Evolutionary conservation across 78 protist genomes (phyloP), one percentile per base, ranked within the genome.

Genomic region (Planoprotostelium fungivorum): DNA sequence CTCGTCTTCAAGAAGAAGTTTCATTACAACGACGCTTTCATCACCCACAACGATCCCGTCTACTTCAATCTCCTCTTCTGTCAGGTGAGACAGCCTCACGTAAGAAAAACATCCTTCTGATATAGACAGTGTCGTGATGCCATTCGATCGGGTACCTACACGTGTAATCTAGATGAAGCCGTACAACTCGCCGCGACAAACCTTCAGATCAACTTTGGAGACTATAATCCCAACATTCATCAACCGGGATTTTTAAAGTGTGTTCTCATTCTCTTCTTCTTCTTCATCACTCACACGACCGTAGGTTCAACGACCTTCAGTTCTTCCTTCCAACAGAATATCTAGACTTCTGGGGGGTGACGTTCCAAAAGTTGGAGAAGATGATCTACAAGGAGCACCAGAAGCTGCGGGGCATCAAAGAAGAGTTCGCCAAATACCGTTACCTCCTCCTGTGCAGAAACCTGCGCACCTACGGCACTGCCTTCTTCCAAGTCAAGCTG

Each of bases 401-500:
- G 35, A 97, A 95, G 86, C 89, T 94, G 1, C 38, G 87, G 36
- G 96, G 96, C 9, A 86, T 95, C 91, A 90, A 89, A 28, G 97
- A 93, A n/a, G 89, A 93, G 83, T 91, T 91, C 83, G 96, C 97
- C 86, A 97, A 97, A 92, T 97, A 85, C 89, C 87, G 97, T 28
- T 97, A 92, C 83, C 93, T 95, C 10, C 96, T 93, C 86, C 87
- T 95, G 38, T 93, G 96, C 35, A 94, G 98, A 83, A 89, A 95
- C 0, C 90, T 97, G 83, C 92, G 91, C 88, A 97, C 98, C 0
- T 97, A 94, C 90, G 98, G 98, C 37, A 91, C 95, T 28, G 94
- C 95, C 38, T 95, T 95, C 84, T 97, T 97, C 95, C 35, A 85
- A n/a, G 73, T 51, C 73, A 51, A 51, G 73, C 16, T 51, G 73